Evolutionary conservation across 805 yeast genomes (phyloP), one percentile per base, ranked within the genome.

Genomic region (Nakazawaea sp.): DNA sequence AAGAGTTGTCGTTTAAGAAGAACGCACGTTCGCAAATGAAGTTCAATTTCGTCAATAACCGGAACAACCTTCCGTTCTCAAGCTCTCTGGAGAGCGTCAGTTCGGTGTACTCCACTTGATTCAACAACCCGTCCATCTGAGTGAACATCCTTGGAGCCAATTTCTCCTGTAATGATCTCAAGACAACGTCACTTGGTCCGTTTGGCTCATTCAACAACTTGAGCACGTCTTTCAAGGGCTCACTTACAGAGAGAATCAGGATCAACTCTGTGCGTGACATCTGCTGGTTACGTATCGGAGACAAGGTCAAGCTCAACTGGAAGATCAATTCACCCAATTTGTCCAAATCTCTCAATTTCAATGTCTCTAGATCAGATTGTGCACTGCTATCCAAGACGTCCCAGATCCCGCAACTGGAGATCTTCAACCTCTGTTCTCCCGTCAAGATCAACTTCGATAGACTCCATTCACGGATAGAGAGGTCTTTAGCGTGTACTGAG

Each of bases 61-160:
- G 68, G 47, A 90, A 87, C 21, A 92, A 61, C 42, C 97, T 68
- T 3, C 84, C 92, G 56, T 92, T 92, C 55, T 92, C 97, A 18
- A 89, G 61, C 56, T 90, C 97, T 38, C 72, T 68, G 12, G 75
- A 56, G 27, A 92, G 59, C 43, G 72, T 74, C 3, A 72, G 61
- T 52, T 82, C 89, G 46, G 72, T 64, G 48, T 59, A 72, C 48
- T 83, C 92, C 4, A 70, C 59, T 36, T 65, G 59, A 30, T 64
- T 64, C 51, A 74, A 72, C 15, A 76, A 51, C 2, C 70, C 70
- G 48, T 80, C 71, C 32, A 76, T 44, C 4, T 69, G 50, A 25
- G 58, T 57, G 40, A 78, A 57, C 31, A 78, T 53, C 28, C 68
- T 68, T 20, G 69, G 62, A 6, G 67, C 59, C 27, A 75, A 64